These are phyloP conservation scores for Isabelozyma gotoi DNA, from an alignment of 805 yeast species.

Conservation along the genomic window DNA sequence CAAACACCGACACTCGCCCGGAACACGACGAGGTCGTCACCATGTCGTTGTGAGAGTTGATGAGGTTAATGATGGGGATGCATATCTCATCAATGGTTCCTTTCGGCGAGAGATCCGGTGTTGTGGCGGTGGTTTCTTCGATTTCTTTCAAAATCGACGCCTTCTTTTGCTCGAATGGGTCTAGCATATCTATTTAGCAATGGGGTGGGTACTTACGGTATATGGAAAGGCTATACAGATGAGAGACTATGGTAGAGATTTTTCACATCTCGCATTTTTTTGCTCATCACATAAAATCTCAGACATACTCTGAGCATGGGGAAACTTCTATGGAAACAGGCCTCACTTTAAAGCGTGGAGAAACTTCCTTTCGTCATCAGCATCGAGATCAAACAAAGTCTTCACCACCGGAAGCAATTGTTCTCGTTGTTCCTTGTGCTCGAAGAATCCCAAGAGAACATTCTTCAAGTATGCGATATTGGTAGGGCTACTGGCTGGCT, in stretches of 20 bases:
- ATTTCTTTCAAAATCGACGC: slow-evolving; percentile 53
- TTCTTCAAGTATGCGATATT: slow-evolving; percentile 77
- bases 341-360: slow-evolving; percentile 49
- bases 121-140: slow-evolving; percentile 33
- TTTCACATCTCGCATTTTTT: slow-evolving; percentile 1
- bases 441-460: slow-evolving; percentile 86
- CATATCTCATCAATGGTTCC: slow-evolving; percentile 80
- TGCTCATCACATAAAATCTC: too few relatives aligned
- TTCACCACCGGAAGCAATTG: slow-evolving; percentile 84
- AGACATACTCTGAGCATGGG: too few relatives aligned
- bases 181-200: slow-evolving; percentile 32
- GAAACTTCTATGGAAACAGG: too few relatives aligned
- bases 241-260: too few relatives aligned
- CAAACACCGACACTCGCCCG: slow-evolving; percentile 79
- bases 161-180: slow-evolving; percentile 71
- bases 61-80: slow-evolving; percentile 66
- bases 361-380: slow-evolving; percentile 74
- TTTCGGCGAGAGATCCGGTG: slow-evolving; percentile 78
- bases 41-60: slow-evolving; percentile 63
- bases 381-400: slow-evolving; percentile 65
- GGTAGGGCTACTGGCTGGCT: slow-evolving; percentile 6
- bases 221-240: too few relatives aligned
- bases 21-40: slow-evolving; percentile 90
- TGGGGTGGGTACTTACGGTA: too few relatives aligned
- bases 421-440: slow-evolving; percentile 87